phyloP scores from a whole-genome alignment of 2,329 filamentous ascomycete genomes.

The Colletotrichum nymphaeae region DNA sequence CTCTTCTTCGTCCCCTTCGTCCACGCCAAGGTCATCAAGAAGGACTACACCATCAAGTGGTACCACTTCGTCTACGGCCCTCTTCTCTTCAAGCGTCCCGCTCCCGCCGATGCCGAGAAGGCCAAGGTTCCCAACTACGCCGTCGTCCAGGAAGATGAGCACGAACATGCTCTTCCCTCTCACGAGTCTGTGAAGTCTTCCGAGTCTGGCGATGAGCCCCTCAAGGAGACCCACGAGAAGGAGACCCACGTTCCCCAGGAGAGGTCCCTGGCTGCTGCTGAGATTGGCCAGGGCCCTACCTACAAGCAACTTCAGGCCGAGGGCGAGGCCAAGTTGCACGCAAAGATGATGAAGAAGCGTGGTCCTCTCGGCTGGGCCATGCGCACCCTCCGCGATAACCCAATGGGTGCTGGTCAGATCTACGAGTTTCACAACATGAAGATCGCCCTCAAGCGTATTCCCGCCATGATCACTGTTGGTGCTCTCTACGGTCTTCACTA shows the following conservation, averaged over 20 bases:
- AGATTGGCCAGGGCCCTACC: constrained; percentile 59
- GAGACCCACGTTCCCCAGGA: constrained; percentile 48
- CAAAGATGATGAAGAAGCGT: constrained; percentile 68
- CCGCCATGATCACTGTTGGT: constrained; percentile 72
- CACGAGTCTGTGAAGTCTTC: constrained; percentile 41
- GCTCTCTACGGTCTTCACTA: constrained; percentile 82
- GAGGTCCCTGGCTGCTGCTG: constrained; percentile 46
- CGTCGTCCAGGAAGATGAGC: constrained; percentile 75
- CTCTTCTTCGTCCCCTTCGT: constrained; percentile 82
- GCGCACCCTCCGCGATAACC: constrained; percentile 80
- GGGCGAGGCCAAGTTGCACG: constrained; percentile 68
- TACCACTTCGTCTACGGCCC: constrained; percentile 73
- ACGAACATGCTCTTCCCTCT: constrained; percentile 45
- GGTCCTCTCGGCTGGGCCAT: constrained; percentile 87
- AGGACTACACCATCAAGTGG: constrained; percentile 73
- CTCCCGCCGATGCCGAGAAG: constrained; percentile 64
- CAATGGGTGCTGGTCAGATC: constrained; percentile 76
- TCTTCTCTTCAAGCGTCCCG: constrained; percentile 70
- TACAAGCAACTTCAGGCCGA: constrained; percentile 73
- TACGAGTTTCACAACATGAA: constrained; percentile 81
- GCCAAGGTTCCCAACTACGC: constrained; percentile 80
- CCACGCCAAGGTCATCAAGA: constrained; percentile 75
- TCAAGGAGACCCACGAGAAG: constrained; percentile 48
- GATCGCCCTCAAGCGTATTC: constrained; percentile 72
- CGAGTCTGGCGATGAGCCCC: constrained; percentile 54